phyloP scores from a whole-genome alignment of 2,329 filamentous ascomycete species.

The Hortaea werneckii region DNA sequence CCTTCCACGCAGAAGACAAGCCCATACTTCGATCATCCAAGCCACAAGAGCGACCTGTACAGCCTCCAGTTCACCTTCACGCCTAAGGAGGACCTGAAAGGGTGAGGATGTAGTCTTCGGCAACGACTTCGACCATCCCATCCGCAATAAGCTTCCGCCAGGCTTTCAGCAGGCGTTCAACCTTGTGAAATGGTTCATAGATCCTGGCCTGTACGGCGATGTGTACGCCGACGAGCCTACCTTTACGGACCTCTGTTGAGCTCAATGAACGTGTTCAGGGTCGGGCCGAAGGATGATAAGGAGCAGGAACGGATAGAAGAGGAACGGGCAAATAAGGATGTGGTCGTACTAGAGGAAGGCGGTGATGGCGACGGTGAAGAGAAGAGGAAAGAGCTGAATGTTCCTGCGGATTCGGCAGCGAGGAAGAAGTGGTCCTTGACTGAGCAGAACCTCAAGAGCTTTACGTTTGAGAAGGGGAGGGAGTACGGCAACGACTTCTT shows the following conservation, averaged over 20 bases:
- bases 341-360: slow-evolving; percentile 46
- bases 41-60: slow-evolving; percentile 70
- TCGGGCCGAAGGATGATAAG: slow-evolving; percentile 43
- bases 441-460: slow-evolving; percentile 44
- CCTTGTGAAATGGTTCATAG: slow-evolving; percentile 81
- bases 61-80: slow-evolving; percentile 70
- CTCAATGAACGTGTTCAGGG: slow-evolving; percentile 65
- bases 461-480: slow-evolving; percentile 52
- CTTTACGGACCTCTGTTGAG: slow-evolving; percentile 74
- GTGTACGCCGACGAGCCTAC: slow-evolving; percentile 74
- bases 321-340: slow-evolving; percentile 45
- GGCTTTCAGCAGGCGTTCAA: slow-evolving; percentile 77
- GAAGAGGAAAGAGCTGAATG: slow-evolving; percentile 28
- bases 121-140: slow-evolving; percentile 89
- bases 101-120: slow-evolving; percentile 76
- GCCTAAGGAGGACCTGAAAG: slow-evolving; percentile 54
- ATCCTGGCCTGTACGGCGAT: slow-evolving; percentile 84
- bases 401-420: slow-evolving; percentile 32
- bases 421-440: slow-evolving; percentile 54
- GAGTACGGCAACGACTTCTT: slow-evolving; percentile 65
- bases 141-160: slow-evolving; percentile 73
- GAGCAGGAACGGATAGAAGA: slow-evolving; percentile 24
- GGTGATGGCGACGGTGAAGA: slow-evolving; percentile 35
- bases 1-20: slow-evolving; percentile 48
- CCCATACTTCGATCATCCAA: slow-evolving; percentile 63